Evolutionary conservation across 306 rosid genomes (phyloP).

Genomic region (Parietaria judaica): DNA sequence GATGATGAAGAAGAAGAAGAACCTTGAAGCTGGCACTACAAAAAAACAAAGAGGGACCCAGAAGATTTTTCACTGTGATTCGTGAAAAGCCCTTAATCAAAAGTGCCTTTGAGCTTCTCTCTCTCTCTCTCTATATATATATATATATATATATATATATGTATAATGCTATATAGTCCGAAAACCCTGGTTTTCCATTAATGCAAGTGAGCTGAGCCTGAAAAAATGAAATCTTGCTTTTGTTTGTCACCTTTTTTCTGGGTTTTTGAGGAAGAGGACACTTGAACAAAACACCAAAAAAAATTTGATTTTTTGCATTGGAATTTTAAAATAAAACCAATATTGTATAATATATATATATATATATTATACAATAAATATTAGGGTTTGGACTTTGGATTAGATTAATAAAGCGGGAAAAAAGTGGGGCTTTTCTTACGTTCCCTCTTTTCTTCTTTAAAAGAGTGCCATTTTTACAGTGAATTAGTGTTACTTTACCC

Average conservation of each 20-base stretch:
- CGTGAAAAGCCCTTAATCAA: not conserved
- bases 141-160: not conserved
- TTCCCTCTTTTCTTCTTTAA: not conserved
- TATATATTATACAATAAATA: slow-evolving; percentile 18
- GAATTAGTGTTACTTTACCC: slow-evolving; percentile 36
- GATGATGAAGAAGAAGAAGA: not conserved
- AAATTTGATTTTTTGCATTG: slow-evolving; percentile 7
- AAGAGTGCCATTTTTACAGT: slow-evolving; percentile 9
- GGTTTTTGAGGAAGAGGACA: slow-evolving; percentile 18
- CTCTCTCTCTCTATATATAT: not conserved
- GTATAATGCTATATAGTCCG: not conserved
- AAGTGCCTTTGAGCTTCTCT: slow-evolving; percentile 6
- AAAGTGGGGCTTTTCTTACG: slow-evolving; percentile 12
- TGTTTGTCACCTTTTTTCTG: slow-evolving; percentile 17
- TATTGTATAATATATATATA: slow-evolving; percentile 11
- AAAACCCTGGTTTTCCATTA: slow-evolving; percentile 27
- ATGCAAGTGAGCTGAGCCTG: slow-evolving; percentile 24
- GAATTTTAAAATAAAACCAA: not conserved
- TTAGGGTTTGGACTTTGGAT: slow-evolving; percentile 1
- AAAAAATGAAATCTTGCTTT: slow-evolving; percentile 15
- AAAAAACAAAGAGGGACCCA: slow-evolving; percentile 50
- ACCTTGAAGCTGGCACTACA: no score
- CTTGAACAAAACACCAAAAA: slow-evolving; percentile 16
- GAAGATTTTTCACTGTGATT: slow-evolving; percentile 2
- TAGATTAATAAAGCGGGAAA: slow-evolving; percentile 41